Evolutionary conservation across 169 alveolate species (phyloP).

Genomic region (Fabrea salina): DNA sequence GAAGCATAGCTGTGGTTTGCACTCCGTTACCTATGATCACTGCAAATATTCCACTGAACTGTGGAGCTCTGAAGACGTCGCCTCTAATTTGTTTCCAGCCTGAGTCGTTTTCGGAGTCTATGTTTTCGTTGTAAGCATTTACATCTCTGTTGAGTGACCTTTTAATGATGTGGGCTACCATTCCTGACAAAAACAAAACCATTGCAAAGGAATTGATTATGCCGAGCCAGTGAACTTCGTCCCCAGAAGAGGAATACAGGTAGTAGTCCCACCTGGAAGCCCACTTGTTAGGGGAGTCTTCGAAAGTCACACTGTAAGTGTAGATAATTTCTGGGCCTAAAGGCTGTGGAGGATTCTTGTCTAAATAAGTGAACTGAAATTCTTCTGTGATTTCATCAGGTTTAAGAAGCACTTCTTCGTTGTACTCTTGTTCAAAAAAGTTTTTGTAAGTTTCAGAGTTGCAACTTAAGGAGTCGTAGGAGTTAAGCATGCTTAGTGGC

Average conservation of each 20-base stretch:
- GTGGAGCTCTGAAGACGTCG: slow-evolving; percentile 89
- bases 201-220: slow-evolving; percentile 80
- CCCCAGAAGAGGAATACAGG: slow-evolving; percentile 59
- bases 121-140: slow-evolving; percentile 75
- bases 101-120: slow-evolving; percentile 68
- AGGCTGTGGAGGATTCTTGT: neutral
- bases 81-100: slow-evolving; percentile 91
- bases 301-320: slow-evolving; percentile 81
- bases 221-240: slow-evolving; percentile 86
- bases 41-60: slow-evolving; percentile 71
- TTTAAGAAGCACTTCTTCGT: neutral
- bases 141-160: slow-evolving; percentile 83
- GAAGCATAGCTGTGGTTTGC: slow-evolving; percentile 74
- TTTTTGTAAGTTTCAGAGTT: neutral
- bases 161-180: slow-evolving; percentile 82
- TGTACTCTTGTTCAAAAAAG: neutral
- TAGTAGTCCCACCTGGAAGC: slow-evolving; percentile 85
- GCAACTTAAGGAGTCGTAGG: neutral
- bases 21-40: slow-evolving; percentile 86
- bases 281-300: slow-evolving; percentile 59
- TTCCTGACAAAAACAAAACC: slow-evolving; percentile 66
- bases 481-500: slow-evolving; percentile 1
- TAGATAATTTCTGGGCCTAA: slow-evolving; percentile 39
- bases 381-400: slow-evolving; percentile 19
- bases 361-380: too few species aligned